phyloP scores from a whole-genome alignment of 2,329 filamentous ascomycete genomes.

The Xylaria hypoxylon region DNA sequence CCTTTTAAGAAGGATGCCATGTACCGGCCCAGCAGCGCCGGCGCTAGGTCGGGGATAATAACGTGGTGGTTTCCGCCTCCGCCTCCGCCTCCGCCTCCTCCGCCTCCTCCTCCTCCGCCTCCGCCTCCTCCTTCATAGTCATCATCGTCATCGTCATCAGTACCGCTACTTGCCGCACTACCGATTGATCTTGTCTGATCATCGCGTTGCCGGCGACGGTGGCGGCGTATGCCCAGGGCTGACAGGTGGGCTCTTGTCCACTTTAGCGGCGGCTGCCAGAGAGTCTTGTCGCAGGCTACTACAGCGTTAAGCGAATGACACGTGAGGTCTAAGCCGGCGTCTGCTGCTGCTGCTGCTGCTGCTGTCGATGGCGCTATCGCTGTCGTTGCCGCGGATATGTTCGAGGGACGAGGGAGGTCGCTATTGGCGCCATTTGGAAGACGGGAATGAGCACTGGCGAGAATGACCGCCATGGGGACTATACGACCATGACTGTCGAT shows the following conservation, averaged over 20 bases:
- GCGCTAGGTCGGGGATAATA: constrained; percentile 15
- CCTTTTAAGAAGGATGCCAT: neutral
- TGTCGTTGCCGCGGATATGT: too few relatives aligned
- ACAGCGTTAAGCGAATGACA: constrained; percentile 11
- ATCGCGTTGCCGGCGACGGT: neutral
- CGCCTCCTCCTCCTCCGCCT: neutral
- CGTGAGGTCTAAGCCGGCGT: too few relatives aligned
- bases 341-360: too few relatives aligned
- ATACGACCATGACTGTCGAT: too few relatives aligned
- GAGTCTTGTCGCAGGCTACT: constrained; percentile 9
- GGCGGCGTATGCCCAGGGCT: neutral
- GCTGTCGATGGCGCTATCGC: too few relatives aligned
- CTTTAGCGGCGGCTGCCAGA: constrained; percentile 7
- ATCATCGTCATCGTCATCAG: neutral
- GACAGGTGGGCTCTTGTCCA: constrained; percentile 11
- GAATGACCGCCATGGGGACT: too few relatives aligned
- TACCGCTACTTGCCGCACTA: constrained; percentile 1
- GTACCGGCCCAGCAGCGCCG: constrained; percentile 1
- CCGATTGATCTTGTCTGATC: neutral
- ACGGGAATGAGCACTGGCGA: too few relatives aligned
- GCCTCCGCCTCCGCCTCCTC: neutral
- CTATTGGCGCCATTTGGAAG: too few relatives aligned
- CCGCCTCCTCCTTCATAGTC: neutral
- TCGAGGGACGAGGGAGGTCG: too few relatives aligned
- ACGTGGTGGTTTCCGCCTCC: neutral